Conservation (phyloP, 2,329 filamentous ascomycete species). For the Penicillium griseofulvum region DNA sequence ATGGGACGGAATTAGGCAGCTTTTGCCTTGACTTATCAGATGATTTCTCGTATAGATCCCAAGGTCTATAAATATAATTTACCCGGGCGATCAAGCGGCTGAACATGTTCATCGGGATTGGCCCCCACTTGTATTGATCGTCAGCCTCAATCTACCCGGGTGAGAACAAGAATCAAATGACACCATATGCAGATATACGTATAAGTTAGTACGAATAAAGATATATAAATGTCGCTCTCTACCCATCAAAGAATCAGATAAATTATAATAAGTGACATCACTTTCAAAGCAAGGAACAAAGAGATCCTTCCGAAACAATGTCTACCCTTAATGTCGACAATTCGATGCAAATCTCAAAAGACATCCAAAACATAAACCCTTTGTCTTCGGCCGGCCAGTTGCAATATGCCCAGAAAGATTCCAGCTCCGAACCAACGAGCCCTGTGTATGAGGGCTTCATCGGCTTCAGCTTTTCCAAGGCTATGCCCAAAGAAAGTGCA, state of each 20-base stretch:
- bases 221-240: background rate
- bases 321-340: background rate
- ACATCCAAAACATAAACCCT: background rate
- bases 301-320: background rate
- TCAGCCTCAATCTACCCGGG: background rate
- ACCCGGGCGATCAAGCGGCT: background rate
- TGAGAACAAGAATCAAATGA: background rate
- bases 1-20: background rate
- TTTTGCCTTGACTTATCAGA: background rate
- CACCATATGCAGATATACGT: no score
- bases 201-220: no score
- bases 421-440: slow-evolving; percentile 1
- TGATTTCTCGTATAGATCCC: background rate
- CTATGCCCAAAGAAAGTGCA: slow-evolving; percentile 27
- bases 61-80: no score
- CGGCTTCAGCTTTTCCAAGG: slow-evolving; percentile 39
- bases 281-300: background rate
- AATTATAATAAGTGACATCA: no score
- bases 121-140: no score
- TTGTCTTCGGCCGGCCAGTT: background rate
- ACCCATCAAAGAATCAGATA: background rate
- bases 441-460: slow-evolving; percentile 35
- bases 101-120: no score
- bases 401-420: background rate
- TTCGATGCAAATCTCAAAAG: background rate